Conservation (phyloP, 1,139 yeast genomes). For the Saccharomyces uvarum region DNA sequence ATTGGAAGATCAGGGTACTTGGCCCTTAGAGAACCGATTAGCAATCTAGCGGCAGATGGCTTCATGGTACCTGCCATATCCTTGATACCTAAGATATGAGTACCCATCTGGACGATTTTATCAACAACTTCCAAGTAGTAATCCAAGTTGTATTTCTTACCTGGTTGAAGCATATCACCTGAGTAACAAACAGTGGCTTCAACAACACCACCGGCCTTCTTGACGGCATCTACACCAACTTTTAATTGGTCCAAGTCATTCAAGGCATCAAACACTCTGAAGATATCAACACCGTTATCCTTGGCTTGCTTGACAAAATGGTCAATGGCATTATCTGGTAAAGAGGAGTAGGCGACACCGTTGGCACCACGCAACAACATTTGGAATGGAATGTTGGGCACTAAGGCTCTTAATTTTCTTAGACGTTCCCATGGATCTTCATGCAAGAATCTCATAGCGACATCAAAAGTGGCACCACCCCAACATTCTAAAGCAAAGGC, state of each 20-base stretch:
- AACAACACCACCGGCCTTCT: slow-evolving; percentile 96
- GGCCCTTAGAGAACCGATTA: slow-evolving; percentile 73
- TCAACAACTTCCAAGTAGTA: slow-evolving; percentile 81
- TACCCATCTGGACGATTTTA: slow-evolving; percentile 84
- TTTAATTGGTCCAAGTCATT: slow-evolving; percentile 92
- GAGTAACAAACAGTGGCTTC: slow-evolving; percentile 98
- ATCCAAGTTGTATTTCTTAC: slow-evolving; percentile 89
- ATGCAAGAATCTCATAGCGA: slow-evolving; percentile 93
- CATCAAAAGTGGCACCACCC: slow-evolving; percentile 99
- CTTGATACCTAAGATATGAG: slow-evolving; percentile 92
- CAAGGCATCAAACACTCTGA: slow-evolving; percentile 95
- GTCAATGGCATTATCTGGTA: slow-evolving; percentile 97
- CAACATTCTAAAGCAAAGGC: slow-evolving; percentile 97
- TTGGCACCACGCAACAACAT: slow-evolving; percentile 98
- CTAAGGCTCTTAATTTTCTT: slow-evolving; percentile 75
- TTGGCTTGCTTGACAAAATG: slow-evolving; percentile 93
- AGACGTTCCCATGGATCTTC: slow-evolving; percentile 99
- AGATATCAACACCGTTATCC: slow-evolving; percentile 92
- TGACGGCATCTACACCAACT: slow-evolving; percentile 97
- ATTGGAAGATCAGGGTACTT: slow-evolving; percentile 90
- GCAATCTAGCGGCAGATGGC: slow-evolving; percentile 82
- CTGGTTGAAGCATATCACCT: slow-evolving; percentile 94
- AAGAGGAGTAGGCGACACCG: slow-evolving; percentile 95
- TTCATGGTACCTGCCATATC: slow-evolving; percentile 99
- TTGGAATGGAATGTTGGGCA: slow-evolving; percentile 98